Evolutionary conservation across 768 basidiomycete species (phyloP).

Genomic region (Ramaria rubella): DNA sequence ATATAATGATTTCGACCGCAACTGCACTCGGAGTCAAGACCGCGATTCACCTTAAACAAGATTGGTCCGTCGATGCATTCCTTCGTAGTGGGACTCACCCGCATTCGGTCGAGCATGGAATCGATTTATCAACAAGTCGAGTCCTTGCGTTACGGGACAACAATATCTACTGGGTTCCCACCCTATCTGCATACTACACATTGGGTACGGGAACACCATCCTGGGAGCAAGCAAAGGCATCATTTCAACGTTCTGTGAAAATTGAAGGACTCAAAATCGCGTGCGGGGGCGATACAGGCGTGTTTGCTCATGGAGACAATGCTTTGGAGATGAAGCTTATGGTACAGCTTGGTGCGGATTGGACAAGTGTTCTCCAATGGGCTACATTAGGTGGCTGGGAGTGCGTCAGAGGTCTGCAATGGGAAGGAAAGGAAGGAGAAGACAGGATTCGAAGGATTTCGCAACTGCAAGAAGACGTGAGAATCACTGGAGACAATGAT

Average conservation of each 20-base stretch:
- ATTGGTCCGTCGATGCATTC: not conserved
- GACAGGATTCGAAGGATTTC: constrained; percentile 23
- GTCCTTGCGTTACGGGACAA: constrained; percentile 12
- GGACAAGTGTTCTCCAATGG: constrained; percentile 49
- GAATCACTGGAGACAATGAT: constrained; percentile 39
- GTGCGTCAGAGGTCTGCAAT: constrained; percentile 41
- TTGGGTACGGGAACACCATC: constrained; percentile 2
- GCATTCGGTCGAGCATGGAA: constrained; percentile 56
- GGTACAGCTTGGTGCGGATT: constrained; percentile 48
- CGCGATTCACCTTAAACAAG: constrained; percentile 37
- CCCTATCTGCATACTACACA: constrained; percentile 45
- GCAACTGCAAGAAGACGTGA: constrained; percentile 21
- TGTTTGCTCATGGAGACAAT: constrained; percentile 56
- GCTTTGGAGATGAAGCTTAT: constrained; percentile 55
- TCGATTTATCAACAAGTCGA: constrained; percentile 17
- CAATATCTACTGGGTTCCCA: constrained; percentile 49
- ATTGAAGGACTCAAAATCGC: constrained; percentile 43
- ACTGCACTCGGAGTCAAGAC: constrained; percentile 49
- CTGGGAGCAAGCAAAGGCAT: constrained; percentile 34
- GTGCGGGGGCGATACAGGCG: constrained; percentile 60
- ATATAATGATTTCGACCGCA: constrained; percentile 44
- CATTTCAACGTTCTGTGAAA: constrained; percentile 42
- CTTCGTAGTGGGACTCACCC: not conserved
- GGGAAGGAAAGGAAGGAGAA: constrained; percentile 33
- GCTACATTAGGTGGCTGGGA: constrained; percentile 55